Percentiles rank a stretch among this genome's conserved stretches.
phyloP scores from a whole-genome alignment of 495 filamentous ascomycete species.

The Hypoxylon intermedium region DNA sequence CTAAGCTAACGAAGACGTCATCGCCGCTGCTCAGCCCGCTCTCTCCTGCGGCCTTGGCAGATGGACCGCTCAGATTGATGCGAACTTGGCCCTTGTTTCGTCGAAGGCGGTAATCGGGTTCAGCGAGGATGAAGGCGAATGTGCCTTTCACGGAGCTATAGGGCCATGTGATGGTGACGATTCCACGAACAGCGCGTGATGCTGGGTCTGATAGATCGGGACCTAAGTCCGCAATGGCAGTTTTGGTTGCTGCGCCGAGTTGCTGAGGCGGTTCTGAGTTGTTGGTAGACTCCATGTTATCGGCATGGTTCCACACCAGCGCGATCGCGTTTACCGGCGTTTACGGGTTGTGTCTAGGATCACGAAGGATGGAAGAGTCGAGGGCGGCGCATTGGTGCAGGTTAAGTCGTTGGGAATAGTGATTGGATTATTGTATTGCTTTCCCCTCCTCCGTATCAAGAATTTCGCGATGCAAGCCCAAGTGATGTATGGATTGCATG shows the following conservation, averaged over 20 bases:
- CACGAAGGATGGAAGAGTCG: conserved; percentile 10
- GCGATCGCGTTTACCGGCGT: conserved; percentile 24
- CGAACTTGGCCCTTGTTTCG: conserved; percentile 81
- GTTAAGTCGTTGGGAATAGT: neutral
- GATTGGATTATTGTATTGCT: neutral
- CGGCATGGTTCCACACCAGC: conserved; percentile 31
- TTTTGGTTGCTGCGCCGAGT: conserved; percentile 39
- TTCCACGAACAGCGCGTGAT: conserved; percentile 56
- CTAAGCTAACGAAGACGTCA: conserved; percentile 70
- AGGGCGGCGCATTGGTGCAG: conserved; percentile 20
- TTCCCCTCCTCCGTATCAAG: no score
- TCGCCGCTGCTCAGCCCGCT: conserved; percentile 78
- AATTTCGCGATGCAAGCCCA: no score
- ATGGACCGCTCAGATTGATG: conserved; percentile 73
- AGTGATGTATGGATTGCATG: no score
- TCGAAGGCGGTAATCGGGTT: conserved; percentile 86
- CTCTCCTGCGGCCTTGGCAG: conserved; percentile 72
- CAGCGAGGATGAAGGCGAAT: conserved; percentile 78
- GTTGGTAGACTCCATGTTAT: conserved; percentile 33
- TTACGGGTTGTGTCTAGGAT: conserved; percentile 11
- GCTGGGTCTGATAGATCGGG: conserved; percentile 57
- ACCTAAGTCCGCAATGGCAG: conserved; percentile 72
- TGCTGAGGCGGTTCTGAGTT: conserved; percentile 14
- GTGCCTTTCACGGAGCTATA: conserved; percentile 78
- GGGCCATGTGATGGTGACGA: conserved; percentile 89